Evolutionary conservation across 2,329 filamentous ascomycete genomes (phyloP), one percentile per base, ranked within the genome.

Genomic region (Eurotiales sp.): DNA sequence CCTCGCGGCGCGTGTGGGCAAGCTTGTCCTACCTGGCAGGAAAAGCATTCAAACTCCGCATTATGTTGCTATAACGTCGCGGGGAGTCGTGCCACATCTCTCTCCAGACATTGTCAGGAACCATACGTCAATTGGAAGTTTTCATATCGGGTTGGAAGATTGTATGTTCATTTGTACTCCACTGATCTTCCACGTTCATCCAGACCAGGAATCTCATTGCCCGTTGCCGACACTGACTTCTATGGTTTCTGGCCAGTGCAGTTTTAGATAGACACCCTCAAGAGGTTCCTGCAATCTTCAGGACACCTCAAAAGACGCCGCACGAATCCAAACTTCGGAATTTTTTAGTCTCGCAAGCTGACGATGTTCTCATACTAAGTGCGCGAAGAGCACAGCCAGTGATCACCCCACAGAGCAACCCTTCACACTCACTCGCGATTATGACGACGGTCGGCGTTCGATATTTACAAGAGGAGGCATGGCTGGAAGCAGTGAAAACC

Each of bases 81-180:
- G 93, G 62, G 93, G 93, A 19, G 82, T 82, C 1, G 76, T 97
- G 30, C 90, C 93, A 46, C 93, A 99, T 72, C 72, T 99, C 57
- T 88, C 91, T 3, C 91, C 90, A 34, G 93, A 99, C 74, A 87
- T 87, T 55, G 76, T 93, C 58, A 68, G 72, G 36, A 84, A 82
- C 50, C 77, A 86, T 61, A 84, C 85, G 1, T 67, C 79, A 4
- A 76, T 95, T 53, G 74, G 76, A 23, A 87, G 87, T 22, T 77
- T 88, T 3, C 95, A 95, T 65, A 76, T 93, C 62, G 88, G 87
- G 0, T 74, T 97, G 23, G 93, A 99, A 76, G 93, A 99, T 70
- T 97, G 93, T 96, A 78, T 71, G 87, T 69, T 17, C 21, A 32
- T 2, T 19, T 10, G 42, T 22, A 27, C 22, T 23, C 19, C 32